Percentiles rank a stretch among this genome's conserved stretches.
Evolutionary conservation across 441 rosid species (phyloP).

Genomic region (Arabidopsis hybrid): DNA sequence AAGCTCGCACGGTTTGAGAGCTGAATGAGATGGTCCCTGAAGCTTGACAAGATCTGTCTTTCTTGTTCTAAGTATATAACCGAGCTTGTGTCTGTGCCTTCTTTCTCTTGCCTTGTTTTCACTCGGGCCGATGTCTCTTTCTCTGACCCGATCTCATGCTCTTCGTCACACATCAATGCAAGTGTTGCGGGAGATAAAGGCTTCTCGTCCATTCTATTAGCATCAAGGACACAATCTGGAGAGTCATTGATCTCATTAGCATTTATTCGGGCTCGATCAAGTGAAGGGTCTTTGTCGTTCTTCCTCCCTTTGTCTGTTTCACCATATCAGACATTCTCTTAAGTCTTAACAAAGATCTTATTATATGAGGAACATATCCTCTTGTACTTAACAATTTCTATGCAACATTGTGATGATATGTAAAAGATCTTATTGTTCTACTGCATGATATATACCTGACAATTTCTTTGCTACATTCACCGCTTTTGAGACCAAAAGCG

Average conservation of each 20-base stretch:
- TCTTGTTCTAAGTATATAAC: constrained; percentile 70
- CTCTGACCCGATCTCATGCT: constrained; percentile 68
- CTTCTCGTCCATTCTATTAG: constrained; percentile 43
- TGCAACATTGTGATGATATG: constrained; percentile 39
- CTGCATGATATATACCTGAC: constrained; percentile 52
- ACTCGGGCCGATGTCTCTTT: constrained; percentile 47
- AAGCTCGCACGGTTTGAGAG: constrained; percentile 61
- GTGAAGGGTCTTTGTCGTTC: constrained; percentile 34
- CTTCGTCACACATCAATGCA: constrained; percentile 87
- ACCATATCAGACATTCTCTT: constrained; percentile 23
- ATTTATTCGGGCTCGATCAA: constrained; percentile 43
- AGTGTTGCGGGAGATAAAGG: constrained; percentile 68
- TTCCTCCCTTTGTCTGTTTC: constrained; percentile 35
- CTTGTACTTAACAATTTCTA: constrained; percentile 37
- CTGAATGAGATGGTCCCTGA: constrained; percentile 65
- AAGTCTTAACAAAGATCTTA: constrained; percentile 9
- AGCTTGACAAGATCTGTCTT: constrained; percentile 59
- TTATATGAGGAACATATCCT: constrained; percentile 16
- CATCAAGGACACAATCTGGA: constrained; percentile 45
- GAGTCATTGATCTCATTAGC: constrained; percentile 43
- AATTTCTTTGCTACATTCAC: constrained; percentile 50
- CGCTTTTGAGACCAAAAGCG: constrained; percentile 56
- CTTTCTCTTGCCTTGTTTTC: constrained; percentile 36
- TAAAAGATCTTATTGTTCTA: background rate
- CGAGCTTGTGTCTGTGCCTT: constrained; percentile 46